These are phyloP conservation scores for Craterostigma plantagineum DNA, from an alignment of 257 asterid species.

Conservation along the genomic window DNA sequence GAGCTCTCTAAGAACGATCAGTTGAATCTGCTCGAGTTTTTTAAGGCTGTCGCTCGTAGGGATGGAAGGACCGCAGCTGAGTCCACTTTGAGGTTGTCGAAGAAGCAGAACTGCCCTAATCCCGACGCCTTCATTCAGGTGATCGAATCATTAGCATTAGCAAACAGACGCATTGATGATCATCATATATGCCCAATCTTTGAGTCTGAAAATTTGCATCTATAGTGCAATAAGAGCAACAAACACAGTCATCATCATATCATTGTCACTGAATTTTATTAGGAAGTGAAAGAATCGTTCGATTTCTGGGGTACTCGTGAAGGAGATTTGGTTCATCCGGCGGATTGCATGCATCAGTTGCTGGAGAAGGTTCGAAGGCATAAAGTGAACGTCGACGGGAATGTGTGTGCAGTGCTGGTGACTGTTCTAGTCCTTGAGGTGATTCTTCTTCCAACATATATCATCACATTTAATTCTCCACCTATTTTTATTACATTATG, in stretches of 20 bases:
- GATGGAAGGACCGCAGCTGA: slow-evolving; percentile 66
- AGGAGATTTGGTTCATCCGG: slow-evolving; percentile 64
- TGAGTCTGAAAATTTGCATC: too few species aligned
- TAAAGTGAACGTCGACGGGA: slow-evolving; percentile 59
- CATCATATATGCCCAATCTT: too few species aligned
- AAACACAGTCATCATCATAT: background rate
- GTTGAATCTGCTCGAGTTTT: slow-evolving; percentile 41
- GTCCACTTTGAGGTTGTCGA: slow-evolving; percentile 38
- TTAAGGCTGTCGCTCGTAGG: slow-evolving; percentile 62
- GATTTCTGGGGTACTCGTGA: slow-evolving; percentile 71
- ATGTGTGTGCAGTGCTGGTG: slow-evolving; percentile 59
- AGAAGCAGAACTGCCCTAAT: slow-evolving; percentile 59
- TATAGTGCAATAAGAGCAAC: too few species aligned
- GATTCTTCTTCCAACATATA: slow-evolving; percentile 3
- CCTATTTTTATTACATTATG: too few species aligned
- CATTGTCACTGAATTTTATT: slow-evolving; percentile 7
- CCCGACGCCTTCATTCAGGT: slow-evolving; percentile 73
- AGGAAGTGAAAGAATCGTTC: slow-evolving; percentile 51
- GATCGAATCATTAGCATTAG: slow-evolving; percentile 5
- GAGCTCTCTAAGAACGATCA: slow-evolving; percentile 53
- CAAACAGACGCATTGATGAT: too few species aligned
- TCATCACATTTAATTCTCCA: background rate
- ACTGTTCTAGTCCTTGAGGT: slow-evolving; percentile 69
- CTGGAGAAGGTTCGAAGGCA: slow-evolving; percentile 55
- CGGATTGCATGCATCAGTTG: slow-evolving; percentile 49